Base-by-base conservation (phyloP, 2,329 filamentous ascomycete genomes). In the Triangularia setosa region DNA sequence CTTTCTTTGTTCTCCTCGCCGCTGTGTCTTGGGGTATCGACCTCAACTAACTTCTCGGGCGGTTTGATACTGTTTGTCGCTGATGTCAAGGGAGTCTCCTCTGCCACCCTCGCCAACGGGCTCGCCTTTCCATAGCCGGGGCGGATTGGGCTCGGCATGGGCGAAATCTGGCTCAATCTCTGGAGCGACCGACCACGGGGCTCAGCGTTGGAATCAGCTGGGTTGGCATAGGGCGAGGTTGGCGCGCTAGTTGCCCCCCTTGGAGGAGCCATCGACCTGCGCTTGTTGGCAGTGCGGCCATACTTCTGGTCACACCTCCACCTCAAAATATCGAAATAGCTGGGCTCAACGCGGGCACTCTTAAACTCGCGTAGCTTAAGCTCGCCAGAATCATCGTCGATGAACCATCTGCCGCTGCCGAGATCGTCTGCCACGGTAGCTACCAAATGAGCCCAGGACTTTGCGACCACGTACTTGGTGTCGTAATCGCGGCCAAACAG, bases 401-500 rank as follows among this genome's bases (percentile, higher is more conserved):
- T 90, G 72, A 87, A 91, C 82, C 92, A 93, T 77, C 97, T 96
- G 68, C 92, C 91, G 70, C 91, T 95, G 79, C 86, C 87, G 72
- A 99, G 81, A 73, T 99, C 95, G 73, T 99, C 95, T 28, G 95
- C 93, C 6, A 97, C 86, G 30, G 88, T 86, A 59, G 93, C 93
- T 21, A 99, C 79, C 74, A 99, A 93, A 9, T 90, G 85, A 16
- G 88, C 87, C 95, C 95, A 99, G 0, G 94, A 98, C 66, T 91
- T 88, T 28, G 95, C 91, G 63, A 99, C 85, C 6, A 99, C 95
- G 74, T 97, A 99, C 80, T 99, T 99, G 78, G 92, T 97, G 75
- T 99, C 95, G 78, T 97, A 99, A 79, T 99, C 95, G 66, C 95
- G 92, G 59, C 95, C 95, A 76, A 96, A 97, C 67, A 99, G 84